Base-by-base conservation (phyloP, 2,329 filamentous ascomycete genomes). In the Biscogniauxia sp. region DNA sequence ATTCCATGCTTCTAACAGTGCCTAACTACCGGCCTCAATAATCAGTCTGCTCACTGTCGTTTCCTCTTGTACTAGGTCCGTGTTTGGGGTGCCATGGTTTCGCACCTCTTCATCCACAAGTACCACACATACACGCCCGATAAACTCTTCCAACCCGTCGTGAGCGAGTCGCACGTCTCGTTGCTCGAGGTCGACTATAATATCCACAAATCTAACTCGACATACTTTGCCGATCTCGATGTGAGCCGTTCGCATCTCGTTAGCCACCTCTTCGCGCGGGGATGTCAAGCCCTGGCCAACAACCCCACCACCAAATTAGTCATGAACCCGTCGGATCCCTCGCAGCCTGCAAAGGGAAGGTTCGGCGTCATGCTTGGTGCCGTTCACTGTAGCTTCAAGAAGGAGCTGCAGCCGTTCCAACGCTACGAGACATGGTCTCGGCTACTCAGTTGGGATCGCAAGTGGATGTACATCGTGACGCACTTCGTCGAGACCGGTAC, bases 191-290 rank as follows among this genome's bases (percentile, higher is more conserved):
- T 88, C 69, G 93, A 97, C 78, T 92, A 93, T 79, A 94, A 95
- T 78, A 72, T 92, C 51, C 90, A 94, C 82, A 93, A 93, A 74
- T 88, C 88, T 63, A 92, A 93, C 78, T 87, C 85, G 68, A 96
- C 93, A 28, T 96, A 96, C 79, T 96, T 96, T 73, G 81, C 87
- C 66, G 92, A 96, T 75, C 86, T 96, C 66, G 93, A 96, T 76
- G 84, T 94, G 61, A 87, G 89, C 49, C 90, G 95, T 59, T 90
- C 90, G 0, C 91, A 96, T 65, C 85, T 95, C 8, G 86, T 96
- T 57, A 89, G 87, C 54, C 85, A 88, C 66, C 78, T 93, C 2
- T 79, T 89, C 57, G 83, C 82, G 20, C 81, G 83, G 0, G 87
- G 86, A 1, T 80, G 89, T 70, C 77, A 80, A 50, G 77, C 74